Base-by-base conservation (phyloP, 1,139 yeast species). In the Kodamaea ohmeri region DNA sequence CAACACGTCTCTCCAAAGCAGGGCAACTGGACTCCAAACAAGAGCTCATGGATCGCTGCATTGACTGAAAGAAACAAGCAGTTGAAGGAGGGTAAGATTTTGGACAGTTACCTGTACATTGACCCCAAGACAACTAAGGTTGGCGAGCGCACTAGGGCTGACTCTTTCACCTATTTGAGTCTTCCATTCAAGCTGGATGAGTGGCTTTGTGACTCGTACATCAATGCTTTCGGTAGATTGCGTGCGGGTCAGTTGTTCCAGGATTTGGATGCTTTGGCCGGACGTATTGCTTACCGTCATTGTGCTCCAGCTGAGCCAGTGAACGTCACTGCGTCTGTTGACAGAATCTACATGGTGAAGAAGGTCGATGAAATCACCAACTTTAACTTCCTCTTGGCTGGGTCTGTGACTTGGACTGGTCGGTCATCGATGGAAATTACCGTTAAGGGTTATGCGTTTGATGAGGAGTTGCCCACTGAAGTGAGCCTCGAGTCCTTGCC, bases 401-500 rank as follows among this genome's bases (percentile, higher is more conserved):
- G 97, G 12, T 71, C 81, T 34, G 96, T 88, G 27, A 83, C 95
- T 11, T 90, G 96, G 89, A 88, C 96, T 0, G 97, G 97, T 39
- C 71, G 86, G 44, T 85, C 95, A 1, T 87, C 96, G 1, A 90
- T 90, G 97, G 97, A 90, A 63, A 89, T 90, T 54, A 77, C 90
- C 36, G 94, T 90, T 50, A 83, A 81, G 55, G 97, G 96, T 2
- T 84, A 85, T 46, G 82, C 94, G 2, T 81, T 81, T 45, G 80
- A 77, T 38, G 76, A 71, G 25, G 62, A 65, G 2, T 45, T 76
- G 5, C 73, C 79, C 1, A 61, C 61, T 5, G 57, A 61, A 7
- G 57, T 67, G 38, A 67, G 68, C 32, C 70, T 76, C 39, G 78
- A 76, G 42, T 73, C 76, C 25, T 61, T 71, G 40, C 71, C 73